Conservation (phyloP, 2,329 filamentous ascomycete species). For the Fusarium musae region DNA sequence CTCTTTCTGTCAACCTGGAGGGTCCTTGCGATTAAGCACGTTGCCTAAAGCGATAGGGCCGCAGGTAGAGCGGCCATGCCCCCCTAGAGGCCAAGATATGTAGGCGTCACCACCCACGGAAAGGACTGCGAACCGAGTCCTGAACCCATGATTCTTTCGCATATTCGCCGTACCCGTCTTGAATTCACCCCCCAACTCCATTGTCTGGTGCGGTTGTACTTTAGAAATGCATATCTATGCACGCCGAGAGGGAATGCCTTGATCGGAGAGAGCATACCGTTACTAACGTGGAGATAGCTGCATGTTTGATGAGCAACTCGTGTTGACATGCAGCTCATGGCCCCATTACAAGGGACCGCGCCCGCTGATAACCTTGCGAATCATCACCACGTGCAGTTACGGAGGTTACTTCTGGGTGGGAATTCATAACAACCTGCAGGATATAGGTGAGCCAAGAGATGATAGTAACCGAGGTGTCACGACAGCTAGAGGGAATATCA, state of each 20-base stretch:
- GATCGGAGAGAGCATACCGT: slow-evolving; percentile 8
- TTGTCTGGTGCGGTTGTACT: slow-evolving; percentile 10
- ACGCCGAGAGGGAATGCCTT: slow-evolving; percentile 15
- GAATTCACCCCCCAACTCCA: neutral
- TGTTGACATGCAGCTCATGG: slow-evolving; percentile 36
- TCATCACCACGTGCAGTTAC: slow-evolving; percentile 25
- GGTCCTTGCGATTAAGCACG: slow-evolving; percentile 13
- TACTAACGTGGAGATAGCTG: slow-evolving; percentile 32
- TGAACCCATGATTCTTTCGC: neutral
- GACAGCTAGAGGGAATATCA: neutral
- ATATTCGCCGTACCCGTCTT: slow-evolving; percentile 3
- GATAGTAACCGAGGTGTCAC: slow-evolving; percentile 8
- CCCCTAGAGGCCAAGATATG: neutral
- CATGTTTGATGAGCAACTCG: slow-evolving; percentile 33
- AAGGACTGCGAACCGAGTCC: slow-evolving; percentile 6
- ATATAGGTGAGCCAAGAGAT: slow-evolving; percentile 19
- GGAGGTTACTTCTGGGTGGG: slow-evolving; percentile 6
- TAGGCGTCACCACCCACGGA: slow-evolving; percentile 8
- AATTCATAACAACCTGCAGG: slow-evolving; percentile 20
- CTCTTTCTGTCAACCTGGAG: neutral
- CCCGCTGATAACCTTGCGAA: slow-evolving; percentile 24
- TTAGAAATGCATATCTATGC: slow-evolving; percentile 16
- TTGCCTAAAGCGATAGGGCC: neutral
- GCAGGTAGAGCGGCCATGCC: slow-evolving; percentile 6
- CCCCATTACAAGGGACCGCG: slow-evolving; percentile 21